Conservation (phyloP, 2,329 filamentous ascomycete species). For the Cladosporium cucumerinum region DNA sequence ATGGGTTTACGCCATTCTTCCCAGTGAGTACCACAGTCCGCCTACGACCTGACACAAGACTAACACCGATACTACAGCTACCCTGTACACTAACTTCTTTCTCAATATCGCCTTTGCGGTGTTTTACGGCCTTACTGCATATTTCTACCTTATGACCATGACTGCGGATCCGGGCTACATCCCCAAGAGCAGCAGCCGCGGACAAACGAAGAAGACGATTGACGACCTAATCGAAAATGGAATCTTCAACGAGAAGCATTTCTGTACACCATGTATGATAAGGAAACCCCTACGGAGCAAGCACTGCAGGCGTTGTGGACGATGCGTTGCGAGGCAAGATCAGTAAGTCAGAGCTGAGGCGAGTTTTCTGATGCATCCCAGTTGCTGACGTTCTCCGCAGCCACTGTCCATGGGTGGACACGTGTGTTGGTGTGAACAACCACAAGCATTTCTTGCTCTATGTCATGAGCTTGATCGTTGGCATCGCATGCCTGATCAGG, state of each 20-base stretch:
- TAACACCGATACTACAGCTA: slow-evolving; percentile 49
- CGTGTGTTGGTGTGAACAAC: slow-evolving; percentile 93
- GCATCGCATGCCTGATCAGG: slow-evolving; percentile 69
- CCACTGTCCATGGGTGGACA: slow-evolving; percentile 97
- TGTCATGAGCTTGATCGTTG: slow-evolving; percentile 71
- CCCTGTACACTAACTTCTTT: slow-evolving; percentile 64
- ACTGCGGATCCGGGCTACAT: slow-evolving; percentile 86
- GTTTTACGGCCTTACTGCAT: slow-evolving; percentile 65
- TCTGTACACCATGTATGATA: slow-evolving; percentile 93
- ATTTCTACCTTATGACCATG: slow-evolving; percentile 89
- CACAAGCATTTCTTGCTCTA: slow-evolving; percentile 95
- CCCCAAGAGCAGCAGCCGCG: slow-evolving; percentile 83
- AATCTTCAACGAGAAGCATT: slow-evolving; percentile 92
- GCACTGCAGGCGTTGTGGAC: slow-evolving; percentile 86
- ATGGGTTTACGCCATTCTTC: slow-evolving; percentile 72
- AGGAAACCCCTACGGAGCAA: slow-evolving; percentile 89
- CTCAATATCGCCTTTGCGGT: slow-evolving; percentile 72
- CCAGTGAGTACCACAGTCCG: slow-evolving; percentile 50
- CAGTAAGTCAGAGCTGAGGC: slow-evolving; percentile 61
- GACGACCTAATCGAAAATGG: slow-evolving; percentile 78
- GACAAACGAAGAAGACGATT: slow-evolving; percentile 84
- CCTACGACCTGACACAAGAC: not conserved
- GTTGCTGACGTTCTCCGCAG: slow-evolving; percentile 44
- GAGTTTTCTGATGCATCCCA: slow-evolving; percentile 5
- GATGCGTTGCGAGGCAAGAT: slow-evolving; percentile 94